Evolutionary conservation across 345 rosid genomes (phyloP), one percentile per base, ranked within the genome.

Genomic region (Rhizophora mangle): DNA sequence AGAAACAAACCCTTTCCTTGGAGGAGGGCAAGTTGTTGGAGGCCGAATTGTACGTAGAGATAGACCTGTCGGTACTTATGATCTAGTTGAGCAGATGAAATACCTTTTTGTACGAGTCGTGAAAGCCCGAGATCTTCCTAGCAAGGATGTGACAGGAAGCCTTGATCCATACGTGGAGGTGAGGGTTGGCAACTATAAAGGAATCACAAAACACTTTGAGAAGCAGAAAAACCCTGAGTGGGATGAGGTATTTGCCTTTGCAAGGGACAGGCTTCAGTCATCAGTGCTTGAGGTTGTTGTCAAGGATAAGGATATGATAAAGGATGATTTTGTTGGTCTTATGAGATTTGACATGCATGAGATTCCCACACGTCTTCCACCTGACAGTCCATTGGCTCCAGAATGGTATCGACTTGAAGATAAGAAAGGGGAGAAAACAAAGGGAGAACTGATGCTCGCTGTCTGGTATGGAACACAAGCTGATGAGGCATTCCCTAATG

Each of bases 1-100:
- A 69, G 79, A 76, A 58, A 76, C 79, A 15, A 76, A 68, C 22
- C 79, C 79, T 52, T 71, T 65, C 63, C 79, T 76, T 39, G 79
- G 79, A 55, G 79, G 75, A 24, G 79, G 79, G 20, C 79, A 70
- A 65, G 27, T 84, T 64, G 86, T 84, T 57, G 95, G 96, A 67
- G 98, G 98, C 63, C 79, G 93, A 82, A 88, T 91, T 27, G 81
- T 76, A 52, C 75, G 53, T 54, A 71, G 71, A 57, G 75, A 70
- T 27, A 70, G 79, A 55, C 58, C 65, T 22, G 16, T 74, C 27
- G 55, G 79, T 49, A 76, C 68, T 66, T 76, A 76, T 54, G 75
- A 76, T 70, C 79, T 76, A 53, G 79, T 76, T 70, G 79, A 76
- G 66, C 71, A 76, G 64, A 76, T 76, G 79, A 70, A 18, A 49